Base-by-base conservation (phyloP, 169 alveolate species). In the Cryptosporidium viatorum region DNA sequence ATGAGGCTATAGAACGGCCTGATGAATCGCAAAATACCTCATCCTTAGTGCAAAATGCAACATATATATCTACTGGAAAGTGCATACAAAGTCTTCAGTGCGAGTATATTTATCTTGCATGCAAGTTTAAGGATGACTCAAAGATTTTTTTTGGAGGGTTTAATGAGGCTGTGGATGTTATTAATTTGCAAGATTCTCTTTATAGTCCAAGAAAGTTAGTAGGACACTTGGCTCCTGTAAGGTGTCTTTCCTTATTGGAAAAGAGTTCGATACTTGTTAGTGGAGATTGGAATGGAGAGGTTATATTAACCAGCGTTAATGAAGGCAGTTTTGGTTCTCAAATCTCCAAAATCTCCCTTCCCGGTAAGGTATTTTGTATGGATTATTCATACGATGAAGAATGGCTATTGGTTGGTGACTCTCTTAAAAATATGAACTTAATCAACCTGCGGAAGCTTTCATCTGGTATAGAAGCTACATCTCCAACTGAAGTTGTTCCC, bases 341-440 rank as follows among this genome's bases (percentile, higher is more conserved):
- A 59, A 21, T 80, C 3, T 80, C 68, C n/a, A 80, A 39, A 80
- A 59, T 41, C 37, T 37, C 51, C 35, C 67, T 80, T 45, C 23
- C 37, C 8, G 89, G 89, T 8, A 80, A 80, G 68, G 89, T 80
- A 8, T 80, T 80, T 43, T 80, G 89, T 21, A 80, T 80, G 89
- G 89, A 80, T 39, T 35, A 62, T 21, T 31, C 89, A 14, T 65
- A 14, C 41, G 29, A 62, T 48, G 62, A 65, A 33, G 89, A 80
- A 33, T 80, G 89, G 89, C 65, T 80, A 0, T 65, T 80, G 51
- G 68, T 62, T 14, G 89, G 89, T 9, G 89, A 80, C 23, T 80
- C 89, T 9, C 26, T 80, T 12, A 80, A 80, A 62, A 80, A 80
- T 39, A 59, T 80, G 75, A 80, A 80, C 68, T 59, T 80, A 41